Base-by-base conservation (phyloP, 129 eudicot genomes). In the Pulicaria dysenterica region DNA sequence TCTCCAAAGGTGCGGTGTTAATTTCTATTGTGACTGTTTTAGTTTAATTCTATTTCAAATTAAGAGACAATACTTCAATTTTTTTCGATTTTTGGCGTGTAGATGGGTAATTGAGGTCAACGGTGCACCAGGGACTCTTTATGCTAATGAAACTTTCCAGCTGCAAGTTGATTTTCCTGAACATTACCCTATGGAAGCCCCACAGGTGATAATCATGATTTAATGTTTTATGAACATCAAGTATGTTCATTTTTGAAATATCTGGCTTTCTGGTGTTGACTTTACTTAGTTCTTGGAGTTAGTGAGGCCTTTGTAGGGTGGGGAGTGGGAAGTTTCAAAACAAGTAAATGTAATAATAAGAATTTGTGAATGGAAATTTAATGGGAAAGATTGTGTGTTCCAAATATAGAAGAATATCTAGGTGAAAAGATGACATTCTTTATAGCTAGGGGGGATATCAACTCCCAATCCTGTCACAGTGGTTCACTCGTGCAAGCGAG, bases 121-220 rank as follows among this genome's bases (percentile, higher is more conserved):
- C 67, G 96, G 96, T 67, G 96, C 94, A 17, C 87, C 91, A 0
- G 96, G 94, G 54, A 90, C 96, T 60, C 49, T 90, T 71, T 90
- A 90, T 79, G 70, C 87, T 5, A 81, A 81, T 58, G 96, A 90
- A 61, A 88, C 83, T 1, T 90, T 81, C 53, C 96, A 85, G 83
- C 81, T 90, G 82, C 96, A 90, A 73, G 96, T 90, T 74, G 96
- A 90, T 81, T 90, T 90, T 51, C 96, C 96, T 41, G 96, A 89
- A 60, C 92, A 89, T 83, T 89, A 89, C 43, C 96, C 96, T 49
- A 89, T 89, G 96, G 96, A 89, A 90, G 91, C 96, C 34, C 96
- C 94, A 7, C 96, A 90, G 89, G 96, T 90, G 16, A 56, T 43
- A n/a, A n/a, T 39, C 3, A 3, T 50, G 63, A 61, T 47, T 63